A percentile compares a stretch with the other conserved stretches of the same genome.
phyloP scores from a whole-genome alignment of 2,329 filamentous ascomycete species.

The Pestalotiopsis sp. region DNA sequence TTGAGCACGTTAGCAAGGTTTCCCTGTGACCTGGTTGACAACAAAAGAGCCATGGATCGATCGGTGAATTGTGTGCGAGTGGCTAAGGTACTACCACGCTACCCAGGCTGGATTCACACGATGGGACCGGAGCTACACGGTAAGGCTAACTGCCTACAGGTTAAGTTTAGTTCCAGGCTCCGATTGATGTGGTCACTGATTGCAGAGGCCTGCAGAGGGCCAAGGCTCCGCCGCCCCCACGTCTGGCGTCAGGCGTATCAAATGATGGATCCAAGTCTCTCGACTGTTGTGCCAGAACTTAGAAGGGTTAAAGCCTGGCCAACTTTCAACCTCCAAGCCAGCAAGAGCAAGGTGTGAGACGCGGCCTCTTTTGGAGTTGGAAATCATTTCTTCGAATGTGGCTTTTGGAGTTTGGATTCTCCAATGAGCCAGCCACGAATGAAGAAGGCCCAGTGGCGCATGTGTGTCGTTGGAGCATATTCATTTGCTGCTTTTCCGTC shows the following conservation, averaged over 20 bases:
- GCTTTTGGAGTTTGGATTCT: not conserved
- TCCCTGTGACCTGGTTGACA: not conserved
- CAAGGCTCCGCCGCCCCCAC: no score
- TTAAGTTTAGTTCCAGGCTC: not conserved
- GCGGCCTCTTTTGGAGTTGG: not conserved
- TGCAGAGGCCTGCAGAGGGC: no score
- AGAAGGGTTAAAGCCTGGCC: no score
- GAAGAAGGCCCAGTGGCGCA: not conserved
- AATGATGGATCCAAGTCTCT: no score
- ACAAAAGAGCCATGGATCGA: not conserved
- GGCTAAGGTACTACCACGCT: not conserved
- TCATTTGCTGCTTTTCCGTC: not conserved
- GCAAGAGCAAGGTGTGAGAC: not conserved
- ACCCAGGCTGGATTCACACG: not conserved
- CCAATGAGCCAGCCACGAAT: not conserved
- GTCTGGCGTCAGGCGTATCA: no score
- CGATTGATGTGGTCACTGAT: not conserved
- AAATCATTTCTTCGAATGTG: not conserved
- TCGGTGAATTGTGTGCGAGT: not conserved
- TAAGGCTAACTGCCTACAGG: not conserved
- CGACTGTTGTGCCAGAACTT: no score
- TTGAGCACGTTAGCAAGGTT: not conserved
- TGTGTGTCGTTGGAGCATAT: not conserved
- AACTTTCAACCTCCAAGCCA: not conserved
- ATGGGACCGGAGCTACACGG: not conserved